Percentiles rank a stretch among this genome's conserved stretches.
These are phyloP conservation scores for Solanum aculeatissimum DNA, from an alignment of 305 asterid genomes.

Conservation along the genomic window DNA sequence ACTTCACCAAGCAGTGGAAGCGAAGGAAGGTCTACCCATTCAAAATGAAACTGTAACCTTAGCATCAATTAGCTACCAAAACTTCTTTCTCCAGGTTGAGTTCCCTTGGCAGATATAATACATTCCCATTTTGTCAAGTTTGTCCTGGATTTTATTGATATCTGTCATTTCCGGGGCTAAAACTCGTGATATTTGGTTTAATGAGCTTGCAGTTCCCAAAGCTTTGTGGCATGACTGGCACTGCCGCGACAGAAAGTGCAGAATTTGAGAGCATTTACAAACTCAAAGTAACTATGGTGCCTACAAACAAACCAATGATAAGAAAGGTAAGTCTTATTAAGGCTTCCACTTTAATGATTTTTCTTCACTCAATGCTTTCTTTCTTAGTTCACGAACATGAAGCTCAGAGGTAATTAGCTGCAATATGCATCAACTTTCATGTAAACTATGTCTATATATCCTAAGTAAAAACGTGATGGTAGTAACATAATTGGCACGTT, in stretches of 20 bases:
- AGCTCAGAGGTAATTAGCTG: background rate
- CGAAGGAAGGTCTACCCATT: slow-evolving; percentile 90
- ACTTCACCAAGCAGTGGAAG: slow-evolving; percentile 99
- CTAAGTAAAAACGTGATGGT: background rate
- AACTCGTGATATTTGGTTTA: slow-evolving; percentile 19
- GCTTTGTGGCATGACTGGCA: slow-evolving; percentile 99
- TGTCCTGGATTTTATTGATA: background rate
- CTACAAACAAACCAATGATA: slow-evolving; percentile 97
- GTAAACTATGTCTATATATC: background rate
- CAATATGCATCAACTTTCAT: background rate
- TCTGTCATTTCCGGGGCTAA: slow-evolving; percentile 1
- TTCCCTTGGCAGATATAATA: slow-evolving; percentile 2
- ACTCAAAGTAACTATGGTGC: slow-evolving; percentile 95
- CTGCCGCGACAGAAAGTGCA: slow-evolving; percentile 96
- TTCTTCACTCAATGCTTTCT: background rate
- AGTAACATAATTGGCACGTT: background rate
- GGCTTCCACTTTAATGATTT: slow-evolving; percentile 2
- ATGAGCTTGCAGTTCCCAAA: slow-evolving; percentile 71
- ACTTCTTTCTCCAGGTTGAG: slow-evolving; percentile 96
- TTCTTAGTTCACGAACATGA: background rate
- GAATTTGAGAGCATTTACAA: slow-evolving; percentile 98
- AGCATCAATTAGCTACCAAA: slow-evolving; percentile 98
- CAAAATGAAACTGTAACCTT: slow-evolving; percentile 96
- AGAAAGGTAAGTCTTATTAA: slow-evolving; percentile 54
- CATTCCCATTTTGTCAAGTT: background rate